Evolutionary conservation across 1,284 basidiomycete species (phyloP).

Genomic region (Apiotrichum brassicae): DNA sequence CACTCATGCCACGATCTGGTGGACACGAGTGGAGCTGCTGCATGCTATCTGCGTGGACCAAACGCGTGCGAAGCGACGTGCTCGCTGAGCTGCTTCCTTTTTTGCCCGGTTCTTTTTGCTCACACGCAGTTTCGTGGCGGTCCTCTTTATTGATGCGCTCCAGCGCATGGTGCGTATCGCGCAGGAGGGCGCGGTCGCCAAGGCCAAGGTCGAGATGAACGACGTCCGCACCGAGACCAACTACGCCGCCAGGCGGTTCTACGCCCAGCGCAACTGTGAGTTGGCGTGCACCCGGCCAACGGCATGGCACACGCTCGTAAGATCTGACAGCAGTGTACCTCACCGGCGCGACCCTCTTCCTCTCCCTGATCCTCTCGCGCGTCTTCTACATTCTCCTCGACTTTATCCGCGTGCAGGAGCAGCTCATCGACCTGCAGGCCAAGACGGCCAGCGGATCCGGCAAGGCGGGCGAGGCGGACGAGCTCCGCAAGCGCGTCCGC

Average conservation of each 20-base stretch:
- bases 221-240: slow-evolving; percentile 76
- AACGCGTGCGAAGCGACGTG: too few species aligned
- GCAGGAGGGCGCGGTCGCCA: slow-evolving; percentile 57
- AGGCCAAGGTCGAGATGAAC: slow-evolving; percentile 54
- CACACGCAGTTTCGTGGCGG: slow-evolving; percentile 65
- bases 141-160: slow-evolving; percentile 67
- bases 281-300: background rate
- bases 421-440: slow-evolving; percentile 74
- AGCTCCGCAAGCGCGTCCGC: slow-evolving; percentile 58
- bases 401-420: slow-evolving; percentile 81
- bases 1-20: background rate
- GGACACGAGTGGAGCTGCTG: too few species aligned
- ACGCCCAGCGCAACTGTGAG: slow-evolving; percentile 58
- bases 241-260: slow-evolving; percentile 79
- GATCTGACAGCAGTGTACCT: slow-evolving; percentile 66
- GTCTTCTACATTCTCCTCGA: slow-evolving; percentile 88
- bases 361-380: slow-evolving; percentile 84
- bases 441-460: slow-evolving; percentile 50
- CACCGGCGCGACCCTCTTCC: slow-evolving; percentile 87
- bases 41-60: too few species aligned
- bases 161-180: slow-evolving; percentile 88
- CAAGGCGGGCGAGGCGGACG: slow-evolving; percentile 44
- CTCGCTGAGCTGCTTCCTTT: too few species aligned
- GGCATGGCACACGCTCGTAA: too few species aligned
- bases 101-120: background rate